Base-by-base conservation (phyloP, 371 early-diverging fungal species). In the Mortierella sp. region DNA sequence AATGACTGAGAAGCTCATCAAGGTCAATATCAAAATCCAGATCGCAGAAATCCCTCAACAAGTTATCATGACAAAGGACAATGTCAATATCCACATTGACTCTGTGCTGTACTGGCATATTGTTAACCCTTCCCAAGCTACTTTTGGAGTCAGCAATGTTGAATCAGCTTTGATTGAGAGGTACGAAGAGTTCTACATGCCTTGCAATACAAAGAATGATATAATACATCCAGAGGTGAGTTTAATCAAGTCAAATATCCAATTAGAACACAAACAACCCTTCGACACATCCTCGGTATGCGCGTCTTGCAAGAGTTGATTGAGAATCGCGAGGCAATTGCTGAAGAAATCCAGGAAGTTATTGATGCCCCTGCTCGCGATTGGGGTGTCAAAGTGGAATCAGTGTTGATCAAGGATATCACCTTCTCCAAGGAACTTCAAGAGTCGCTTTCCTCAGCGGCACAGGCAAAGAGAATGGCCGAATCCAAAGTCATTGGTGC, bases 401-500 rank as follows among this genome's bases (percentile, higher is more conserved):
- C 91, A 0, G 93, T 94, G 30, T 71, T 97, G 76, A 95, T 97
- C 87, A 97, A 97, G 84, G 97, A 97, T 65, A 81, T 97, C 18
- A 78, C 85, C 20, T 92, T 97, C 86, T 88, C 92, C 5, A 70
- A 66, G 20, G 96, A 96, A 61, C 83, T 97, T 11, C 95, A 96
- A 73, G 92, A 93, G 69, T 94, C 94, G 5, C 86, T 97, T 37
- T 90, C 96, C 4, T 90, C 95, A 5, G 97, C 97, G 9, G 97
- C 97, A 39, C 96, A 96, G 72, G 95, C 94, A 62, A 91, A 94
- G 73, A 86, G 98, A 26, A 87, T 96, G 45, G 98, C 97, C 45
- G 93, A 97, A 81, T 90, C 94, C 51, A 96, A 96, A 87, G 91
- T 97, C 54, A 97, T 97, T 77, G 90, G 93, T 22, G 97, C 97